Conservation (phyloP, 2,329 filamentous ascomycete species). For the Aspergillus alliaceus region DNA sequence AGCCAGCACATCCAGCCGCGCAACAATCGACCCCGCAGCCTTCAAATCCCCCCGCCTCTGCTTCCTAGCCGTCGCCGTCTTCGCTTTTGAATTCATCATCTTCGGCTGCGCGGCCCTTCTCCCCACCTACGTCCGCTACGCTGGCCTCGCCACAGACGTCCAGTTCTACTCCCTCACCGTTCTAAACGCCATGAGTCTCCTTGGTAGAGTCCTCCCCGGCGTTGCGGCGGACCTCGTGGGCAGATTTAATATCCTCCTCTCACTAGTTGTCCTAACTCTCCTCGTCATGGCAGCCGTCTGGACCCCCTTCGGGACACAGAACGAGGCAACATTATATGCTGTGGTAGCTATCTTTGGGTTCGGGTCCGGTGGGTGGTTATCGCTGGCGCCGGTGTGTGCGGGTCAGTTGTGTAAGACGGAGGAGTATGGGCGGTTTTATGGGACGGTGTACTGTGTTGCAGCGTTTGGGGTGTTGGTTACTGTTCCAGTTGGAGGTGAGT, state of each 20-base stretch:
- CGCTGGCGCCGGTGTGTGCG: conserved; percentile 46
- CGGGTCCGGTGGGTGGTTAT: conserved; percentile 51
- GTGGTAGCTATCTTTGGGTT: conserved; percentile 52
- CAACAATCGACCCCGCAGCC: conserved; percentile 41
- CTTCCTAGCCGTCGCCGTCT: conserved; percentile 45
- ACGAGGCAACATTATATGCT: conserved; percentile 42
- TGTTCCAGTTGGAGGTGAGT: conserved; percentile 47
- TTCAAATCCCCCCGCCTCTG: conserved; percentile 45
- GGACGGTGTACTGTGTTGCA: conserved; percentile 50
- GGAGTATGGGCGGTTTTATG: conserved; percentile 50
- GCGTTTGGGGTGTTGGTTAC: conserved; percentile 49
- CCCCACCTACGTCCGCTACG: conserved; percentile 45
- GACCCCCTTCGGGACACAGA: conserved; percentile 46
- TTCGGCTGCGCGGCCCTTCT: conserved; percentile 51
- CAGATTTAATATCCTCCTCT: conserved; percentile 47
- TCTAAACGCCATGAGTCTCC: conserved; percentile 44
- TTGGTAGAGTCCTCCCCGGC: conserved; percentile 48
- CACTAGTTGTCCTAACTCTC: conserved; percentile 37
- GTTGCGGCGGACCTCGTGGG: conserved; percentile 46
- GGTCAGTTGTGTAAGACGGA: conserved; percentile 49
- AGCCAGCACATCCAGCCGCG: conserved; percentile 23
- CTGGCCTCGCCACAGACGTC: conserved; percentile 38
- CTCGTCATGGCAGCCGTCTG: conserved; percentile 46
- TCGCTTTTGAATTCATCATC: conserved; percentile 51
- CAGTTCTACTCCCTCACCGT: conserved; percentile 49